These are phyloP conservation scores for Fusarium clavum DNA, from an alignment of 2,329 filamentous ascomycete species.

Conservation along the genomic window DNA sequence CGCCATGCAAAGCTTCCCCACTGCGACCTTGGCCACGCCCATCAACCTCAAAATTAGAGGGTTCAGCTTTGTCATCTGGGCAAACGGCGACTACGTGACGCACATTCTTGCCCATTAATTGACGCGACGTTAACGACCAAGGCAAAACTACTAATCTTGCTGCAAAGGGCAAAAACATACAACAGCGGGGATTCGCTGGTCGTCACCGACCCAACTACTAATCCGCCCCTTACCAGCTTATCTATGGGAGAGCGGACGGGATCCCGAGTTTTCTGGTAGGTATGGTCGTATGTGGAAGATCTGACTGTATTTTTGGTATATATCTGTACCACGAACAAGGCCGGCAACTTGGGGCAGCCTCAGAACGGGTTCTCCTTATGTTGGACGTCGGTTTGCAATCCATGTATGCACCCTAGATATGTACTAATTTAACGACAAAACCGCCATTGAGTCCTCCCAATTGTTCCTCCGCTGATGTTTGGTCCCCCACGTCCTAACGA, in stretches of 20 bases:
- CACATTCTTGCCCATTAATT: too few relatives aligned
- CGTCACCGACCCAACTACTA: too few relatives aligned
- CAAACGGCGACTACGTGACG: not conserved
- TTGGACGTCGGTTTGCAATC: too few relatives aligned
- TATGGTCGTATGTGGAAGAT: not conserved
- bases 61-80: accelerated
- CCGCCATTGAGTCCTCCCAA: too few relatives aligned
- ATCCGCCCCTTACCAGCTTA: not conserved
- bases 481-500: too few relatives aligned
- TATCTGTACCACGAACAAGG: accelerated
- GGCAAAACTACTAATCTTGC: accelerated
- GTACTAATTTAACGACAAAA: too few relatives aligned
- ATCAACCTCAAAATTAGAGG: too few relatives aligned
- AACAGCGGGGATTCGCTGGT: not conserved
- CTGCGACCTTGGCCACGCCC: accelerated
- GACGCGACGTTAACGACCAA: too few relatives aligned
- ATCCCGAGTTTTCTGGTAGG: not conserved
- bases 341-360: not conserved
- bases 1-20: too few relatives aligned
- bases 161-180: not conserved
- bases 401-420: too few relatives aligned
- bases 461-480: too few relatives aligned
- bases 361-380: too few relatives aligned
- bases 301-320: accelerated
- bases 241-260: not conserved